Conservation (phyloP, 2,329 filamentous ascomycete species). For the Ceratocystis colombiana region DNA sequence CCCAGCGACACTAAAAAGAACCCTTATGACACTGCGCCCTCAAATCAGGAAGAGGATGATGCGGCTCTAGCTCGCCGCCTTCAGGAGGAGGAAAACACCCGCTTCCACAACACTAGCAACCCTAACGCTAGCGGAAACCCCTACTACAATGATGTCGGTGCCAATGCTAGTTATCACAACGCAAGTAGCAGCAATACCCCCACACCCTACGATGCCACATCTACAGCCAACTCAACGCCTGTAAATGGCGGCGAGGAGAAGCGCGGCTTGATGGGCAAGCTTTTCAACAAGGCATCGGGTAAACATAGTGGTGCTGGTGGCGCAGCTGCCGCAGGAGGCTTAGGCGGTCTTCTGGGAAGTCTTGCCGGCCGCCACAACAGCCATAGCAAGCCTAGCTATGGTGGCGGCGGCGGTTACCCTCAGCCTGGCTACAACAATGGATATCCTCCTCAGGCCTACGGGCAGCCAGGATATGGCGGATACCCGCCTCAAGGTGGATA, state of each 20-base stretch:
- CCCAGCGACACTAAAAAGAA: constrained; percentile 55
- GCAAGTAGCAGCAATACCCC: constrained; percentile 26
- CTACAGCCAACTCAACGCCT: constrained; percentile 20
- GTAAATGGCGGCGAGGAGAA: constrained; percentile 31
- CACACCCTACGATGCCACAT: constrained; percentile 12
- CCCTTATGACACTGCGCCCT: constrained; percentile 46
- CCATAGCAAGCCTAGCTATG: constrained; percentile 24
- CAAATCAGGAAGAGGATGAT: constrained; percentile 54
- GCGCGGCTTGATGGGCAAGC: constrained; percentile 44
- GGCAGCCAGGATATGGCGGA: constrained; percentile 32
- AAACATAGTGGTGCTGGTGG: constrained; percentile 33
- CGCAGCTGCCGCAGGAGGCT: constrained; percentile 28
- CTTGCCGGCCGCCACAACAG: constrained; percentile 16
- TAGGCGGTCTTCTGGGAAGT: constrained; percentile 17
- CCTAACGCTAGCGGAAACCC: constrained; percentile 21
- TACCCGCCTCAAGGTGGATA: constrained; percentile 34
- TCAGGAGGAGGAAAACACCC: constrained; percentile 71
- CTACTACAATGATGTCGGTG: constrained; percentile 13
- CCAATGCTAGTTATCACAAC: constrained; percentile 10
- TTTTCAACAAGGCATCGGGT: constrained; percentile 39
- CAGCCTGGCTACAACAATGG: constrained; percentile 30
- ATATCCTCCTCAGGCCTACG: constrained; percentile 29
- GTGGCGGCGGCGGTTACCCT: constrained; percentile 32
- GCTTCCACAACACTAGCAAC: constrained; percentile 35
- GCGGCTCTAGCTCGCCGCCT: constrained; percentile 64